Evolutionary conservation across 352 stramenopile genomes (phyloP).

Genomic region (Thalassiosira sp.): DNA sequence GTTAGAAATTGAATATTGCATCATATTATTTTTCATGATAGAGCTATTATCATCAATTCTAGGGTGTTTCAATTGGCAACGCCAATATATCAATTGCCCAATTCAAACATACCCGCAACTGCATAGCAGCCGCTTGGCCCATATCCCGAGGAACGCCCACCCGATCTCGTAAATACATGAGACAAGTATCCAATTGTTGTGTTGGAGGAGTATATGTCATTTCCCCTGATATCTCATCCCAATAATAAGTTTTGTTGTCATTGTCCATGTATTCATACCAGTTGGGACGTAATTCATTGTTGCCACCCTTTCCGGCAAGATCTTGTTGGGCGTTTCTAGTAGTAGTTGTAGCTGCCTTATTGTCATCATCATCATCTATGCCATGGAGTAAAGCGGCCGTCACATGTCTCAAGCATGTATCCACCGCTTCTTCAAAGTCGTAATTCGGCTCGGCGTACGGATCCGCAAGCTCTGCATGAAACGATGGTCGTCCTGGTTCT

Average conservation of each 20-base stretch:
- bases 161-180: slow-evolving; percentile 69
- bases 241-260: slow-evolving; percentile 9
- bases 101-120: slow-evolving; percentile 72
- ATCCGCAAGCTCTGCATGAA: slow-evolving; percentile 63
- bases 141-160: slow-evolving; percentile 74
- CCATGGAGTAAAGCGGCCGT: slow-evolving; percentile 10
- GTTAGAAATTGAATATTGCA: no score
- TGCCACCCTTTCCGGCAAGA: slow-evolving; percentile 41
- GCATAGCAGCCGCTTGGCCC: slow-evolving; percentile 64
- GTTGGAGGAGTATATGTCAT: slow-evolving; percentile 15
- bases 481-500: slow-evolving; percentile 53
- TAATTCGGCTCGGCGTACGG: slow-evolving; percentile 71
- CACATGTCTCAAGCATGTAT: slow-evolving; percentile 38
- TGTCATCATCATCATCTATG: slow-evolving; percentile 1
- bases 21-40: no score
- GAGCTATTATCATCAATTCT: no score
- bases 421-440: slow-evolving; percentile 50
- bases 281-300: neutral
- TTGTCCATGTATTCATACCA: slow-evolving; percentile 20
- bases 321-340: neutral
- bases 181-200: slow-evolving; percentile 24
- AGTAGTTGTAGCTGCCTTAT: no score
- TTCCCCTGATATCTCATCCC: slow-evolving; percentile 13
- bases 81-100: slow-evolving; percentile 46
- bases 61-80: no score